Evolutionary conservation across 148 eudicot species (phyloP).

Genomic region (Agrostemma githago): DNA sequence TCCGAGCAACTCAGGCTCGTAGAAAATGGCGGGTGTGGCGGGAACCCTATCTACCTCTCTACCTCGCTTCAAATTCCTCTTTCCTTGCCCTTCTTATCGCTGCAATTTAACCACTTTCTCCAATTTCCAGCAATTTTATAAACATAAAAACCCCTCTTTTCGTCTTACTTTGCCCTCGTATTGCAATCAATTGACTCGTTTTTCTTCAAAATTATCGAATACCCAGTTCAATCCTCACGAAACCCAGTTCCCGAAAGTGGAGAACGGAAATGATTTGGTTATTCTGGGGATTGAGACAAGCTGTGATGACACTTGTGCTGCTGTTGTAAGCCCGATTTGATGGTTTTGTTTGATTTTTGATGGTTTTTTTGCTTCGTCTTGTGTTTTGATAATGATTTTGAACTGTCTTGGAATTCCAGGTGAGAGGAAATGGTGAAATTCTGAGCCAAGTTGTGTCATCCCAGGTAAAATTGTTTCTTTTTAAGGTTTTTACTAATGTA

Average conservation of each 20-base stretch:
- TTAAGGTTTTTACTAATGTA: not conserved
- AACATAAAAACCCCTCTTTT: conserved; percentile 6
- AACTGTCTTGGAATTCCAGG: conserved; percentile 35
- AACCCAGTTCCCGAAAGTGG: conserved; percentile 14
- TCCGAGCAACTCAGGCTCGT: not conserved
- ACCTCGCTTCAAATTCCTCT: conserved; percentile 33
- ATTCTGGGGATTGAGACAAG: conserved; percentile 87
- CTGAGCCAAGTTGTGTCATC: conserved; percentile 94
- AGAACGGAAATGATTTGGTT: conserved; percentile 38
- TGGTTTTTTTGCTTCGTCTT: not conserved
- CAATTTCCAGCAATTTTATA: not conserved
- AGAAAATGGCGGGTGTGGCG: conserved; percentile 15
- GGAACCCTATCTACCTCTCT: conserved; percentile 32
- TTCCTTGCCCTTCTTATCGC: conserved; percentile 24
- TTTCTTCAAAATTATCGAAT: conserved; percentile 25
- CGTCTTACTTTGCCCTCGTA: conserved; percentile 1
- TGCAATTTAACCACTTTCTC: conserved; percentile 15
- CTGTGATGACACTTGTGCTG: conserved; percentile 87
- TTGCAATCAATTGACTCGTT: conserved; percentile 13
- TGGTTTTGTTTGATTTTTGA: not conserved
- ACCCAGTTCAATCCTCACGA: conserved; percentile 26
- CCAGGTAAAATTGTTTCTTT: conserved; percentile 51
- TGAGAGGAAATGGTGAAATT: conserved; percentile 80
- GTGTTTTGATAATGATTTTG: conserved; percentile 3
- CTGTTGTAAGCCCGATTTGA: conserved; percentile 93